These are phyloP conservation scores for Catunica adiposa DNA, from an alignment of 2,329 filamentous ascomycete genomes.

Conservation along the genomic window DNA sequence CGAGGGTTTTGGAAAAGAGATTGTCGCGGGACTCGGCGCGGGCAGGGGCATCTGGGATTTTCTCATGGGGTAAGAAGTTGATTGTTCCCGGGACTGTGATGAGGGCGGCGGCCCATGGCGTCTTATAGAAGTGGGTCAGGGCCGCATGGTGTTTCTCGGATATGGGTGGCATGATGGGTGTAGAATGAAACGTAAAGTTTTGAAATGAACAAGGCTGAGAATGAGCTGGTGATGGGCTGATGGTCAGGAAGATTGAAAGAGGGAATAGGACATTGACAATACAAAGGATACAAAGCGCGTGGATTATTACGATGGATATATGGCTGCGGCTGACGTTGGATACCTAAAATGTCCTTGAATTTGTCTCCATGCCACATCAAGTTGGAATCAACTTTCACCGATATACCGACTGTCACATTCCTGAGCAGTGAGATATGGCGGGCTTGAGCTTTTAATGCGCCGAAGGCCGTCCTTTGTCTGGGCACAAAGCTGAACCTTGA, in stretches of 20 bases:
- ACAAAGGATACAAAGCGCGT: too few species aligned
- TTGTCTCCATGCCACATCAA: too few species aligned
- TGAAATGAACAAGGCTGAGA: background rate
- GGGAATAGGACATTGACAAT: too few species aligned
- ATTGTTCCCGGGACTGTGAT: background rate
- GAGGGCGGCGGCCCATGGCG: constrained; percentile 12
- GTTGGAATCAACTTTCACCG: too few species aligned
- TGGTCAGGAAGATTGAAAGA: background rate
- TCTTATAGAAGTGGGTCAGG: constrained; percentile 11
- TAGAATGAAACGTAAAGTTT: background rate
- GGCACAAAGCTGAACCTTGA: too few species aligned
- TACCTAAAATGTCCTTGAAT: too few species aligned
- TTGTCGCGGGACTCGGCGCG: constrained; percentile 10
- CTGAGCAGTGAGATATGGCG: too few species aligned
- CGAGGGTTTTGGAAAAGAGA: constrained; percentile 15
- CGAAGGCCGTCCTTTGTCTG: too few species aligned
- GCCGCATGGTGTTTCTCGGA: background rate
- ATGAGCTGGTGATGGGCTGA: background rate
- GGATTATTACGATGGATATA: too few species aligned
- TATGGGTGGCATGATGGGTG: background rate
- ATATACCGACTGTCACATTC: too few species aligned
- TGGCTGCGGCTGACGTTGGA: too few species aligned
- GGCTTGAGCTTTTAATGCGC: too few species aligned
- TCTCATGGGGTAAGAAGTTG: constrained; percentile 7
- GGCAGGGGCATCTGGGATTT: background rate